These are phyloP conservation scores for Zoysia matrella DNA, from an alignment of 202 grass and related monocot genomes.

Conservation along the genomic window DNA sequence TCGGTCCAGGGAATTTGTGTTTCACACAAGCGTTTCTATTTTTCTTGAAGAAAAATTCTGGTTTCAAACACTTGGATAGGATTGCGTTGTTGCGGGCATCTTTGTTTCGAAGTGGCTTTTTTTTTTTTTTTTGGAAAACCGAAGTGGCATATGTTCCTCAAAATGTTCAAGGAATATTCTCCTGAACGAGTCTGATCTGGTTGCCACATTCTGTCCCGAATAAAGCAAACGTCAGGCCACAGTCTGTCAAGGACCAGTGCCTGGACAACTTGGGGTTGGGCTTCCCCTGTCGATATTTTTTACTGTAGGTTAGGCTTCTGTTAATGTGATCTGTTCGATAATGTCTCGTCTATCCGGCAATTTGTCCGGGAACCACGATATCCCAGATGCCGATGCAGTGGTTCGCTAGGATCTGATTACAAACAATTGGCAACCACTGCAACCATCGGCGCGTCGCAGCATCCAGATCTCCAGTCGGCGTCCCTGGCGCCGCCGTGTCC, in stretches of 20 bases:
- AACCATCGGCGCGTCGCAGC: no score
- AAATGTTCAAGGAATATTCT: background rate
- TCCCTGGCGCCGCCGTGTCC: no score
- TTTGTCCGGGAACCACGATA: background rate
- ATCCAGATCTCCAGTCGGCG: no score
- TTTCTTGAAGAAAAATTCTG: no score
- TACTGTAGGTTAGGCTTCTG: background rate
- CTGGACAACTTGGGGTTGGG: background rate
- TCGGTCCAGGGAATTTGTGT: no score
- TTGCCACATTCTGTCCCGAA: background rate
- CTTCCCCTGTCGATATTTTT: background rate
- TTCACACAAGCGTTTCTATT: no score
- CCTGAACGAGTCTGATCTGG: background rate
- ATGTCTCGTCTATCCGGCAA: background rate
- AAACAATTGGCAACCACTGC: no score
- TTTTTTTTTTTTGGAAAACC: no score
- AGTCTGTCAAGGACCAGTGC: background rate
- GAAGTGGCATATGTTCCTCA: background rate
- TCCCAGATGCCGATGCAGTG: background rate
- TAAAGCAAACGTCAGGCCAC: background rate
- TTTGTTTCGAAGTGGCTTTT: background rate
- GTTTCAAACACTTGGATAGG: no score
- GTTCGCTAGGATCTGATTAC: background rate
- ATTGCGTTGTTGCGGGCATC: background rate
- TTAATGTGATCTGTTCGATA: background rate